phyloP scores from a whole-genome alignment of 352 stramenopile genomes.

The Vaucheria bursata region DNA sequence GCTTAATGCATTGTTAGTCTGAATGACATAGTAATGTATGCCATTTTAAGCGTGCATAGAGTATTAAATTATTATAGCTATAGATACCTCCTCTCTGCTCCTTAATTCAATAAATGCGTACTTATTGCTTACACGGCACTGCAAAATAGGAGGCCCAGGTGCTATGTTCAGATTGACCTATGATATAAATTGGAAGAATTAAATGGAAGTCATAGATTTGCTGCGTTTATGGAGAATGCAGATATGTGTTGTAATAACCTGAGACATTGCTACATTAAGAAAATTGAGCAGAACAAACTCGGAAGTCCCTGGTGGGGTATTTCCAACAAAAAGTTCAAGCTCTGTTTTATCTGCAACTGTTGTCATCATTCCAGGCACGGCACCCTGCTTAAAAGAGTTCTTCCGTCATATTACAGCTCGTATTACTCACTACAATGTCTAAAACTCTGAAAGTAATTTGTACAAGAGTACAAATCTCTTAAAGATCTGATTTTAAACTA shows the following conservation, averaged over 20 bases:
- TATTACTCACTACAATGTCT: no score
- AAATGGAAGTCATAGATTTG: background rate
- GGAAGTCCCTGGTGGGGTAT: constrained; percentile 65
- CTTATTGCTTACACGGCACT: constrained; percentile 51
- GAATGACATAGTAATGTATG: no score
- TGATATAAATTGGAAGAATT: background rate
- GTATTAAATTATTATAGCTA: no score
- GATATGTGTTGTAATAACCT: no score
- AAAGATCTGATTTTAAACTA: no score
- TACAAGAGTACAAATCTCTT: no score
- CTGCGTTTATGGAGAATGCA: background rate
- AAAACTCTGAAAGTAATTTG: no score
- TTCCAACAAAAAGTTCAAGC: constrained; percentile 69
- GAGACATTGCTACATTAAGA: constrained; percentile 47
- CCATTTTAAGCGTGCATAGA: no score
- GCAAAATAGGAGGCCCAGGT: constrained; percentile 29
- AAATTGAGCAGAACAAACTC: constrained; percentile 58
- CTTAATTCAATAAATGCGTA: constrained; percentile 70
- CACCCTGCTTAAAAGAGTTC: no score
- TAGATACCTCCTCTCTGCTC: constrained; percentile 55
- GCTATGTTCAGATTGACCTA: constrained; percentile 36
- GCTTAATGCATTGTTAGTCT: constrained; percentile 55
- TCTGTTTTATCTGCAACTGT: constrained; percentile 40
- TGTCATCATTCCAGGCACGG: no score
- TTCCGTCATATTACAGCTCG: no score